Conservation (phyloP, 1,139 yeast genomes). For the Debaryomyces robertsiae region DNA sequence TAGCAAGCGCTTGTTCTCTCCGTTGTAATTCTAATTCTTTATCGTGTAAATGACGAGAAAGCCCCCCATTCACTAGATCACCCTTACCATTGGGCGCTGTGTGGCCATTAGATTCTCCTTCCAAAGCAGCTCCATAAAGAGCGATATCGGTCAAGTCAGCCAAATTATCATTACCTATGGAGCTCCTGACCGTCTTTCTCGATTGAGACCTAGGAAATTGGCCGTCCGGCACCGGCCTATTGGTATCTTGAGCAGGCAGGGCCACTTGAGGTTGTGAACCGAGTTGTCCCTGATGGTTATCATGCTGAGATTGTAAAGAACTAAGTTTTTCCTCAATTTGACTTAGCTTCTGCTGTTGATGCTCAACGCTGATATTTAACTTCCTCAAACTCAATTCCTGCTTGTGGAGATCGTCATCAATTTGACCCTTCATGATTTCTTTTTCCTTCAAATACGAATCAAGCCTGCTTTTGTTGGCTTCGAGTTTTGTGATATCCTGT, state of each 20-base stretch:
- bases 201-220: background rate
- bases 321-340: constrained; percentile 30
- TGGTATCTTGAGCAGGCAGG: background rate
- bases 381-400: constrained; percentile 18
- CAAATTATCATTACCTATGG: constrained; percentile 30
- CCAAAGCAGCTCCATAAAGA: constrained; percentile 38
- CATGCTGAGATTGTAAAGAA: constrained; percentile 22
- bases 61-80: constrained; percentile 7
- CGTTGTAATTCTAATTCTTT: constrained; percentile 46
- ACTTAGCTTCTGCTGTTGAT: constrained; percentile 18
- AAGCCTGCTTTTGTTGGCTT: constrained; percentile 22
- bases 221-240: background rate
- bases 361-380: constrained; percentile 18
- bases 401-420: constrained; percentile 23
- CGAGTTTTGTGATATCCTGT: constrained; percentile 24
- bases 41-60: constrained; percentile 19
- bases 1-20: constrained; percentile 46
- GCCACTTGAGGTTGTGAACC: constrained; percentile 1
- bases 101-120: constrained; percentile 10
- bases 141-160: constrained; percentile 51
- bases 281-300: constrained; percentile 16
- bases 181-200: constrained; percentile 15
- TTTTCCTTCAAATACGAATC: constrained; percentile 26
- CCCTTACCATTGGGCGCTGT: constrained; percentile 8
- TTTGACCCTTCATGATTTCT: constrained; percentile 22